phyloP scores from a whole-genome alignment of 495 filamentous ascomycete species.

The Aspergillus incahuasiensis region DNA sequence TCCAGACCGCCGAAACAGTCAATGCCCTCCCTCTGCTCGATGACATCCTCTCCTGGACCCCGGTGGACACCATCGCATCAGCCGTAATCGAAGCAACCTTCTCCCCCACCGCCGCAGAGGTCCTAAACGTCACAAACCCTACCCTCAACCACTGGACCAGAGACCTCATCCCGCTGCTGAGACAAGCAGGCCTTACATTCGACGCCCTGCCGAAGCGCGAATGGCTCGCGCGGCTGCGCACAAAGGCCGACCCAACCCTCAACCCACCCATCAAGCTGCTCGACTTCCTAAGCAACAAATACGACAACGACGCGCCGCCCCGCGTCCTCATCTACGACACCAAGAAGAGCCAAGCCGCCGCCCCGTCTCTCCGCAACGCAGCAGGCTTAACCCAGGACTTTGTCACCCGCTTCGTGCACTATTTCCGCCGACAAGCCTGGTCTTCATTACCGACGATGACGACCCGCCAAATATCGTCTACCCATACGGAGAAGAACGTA shows the following conservation, averaged over 20 bases:
- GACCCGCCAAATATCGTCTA: too few species aligned
- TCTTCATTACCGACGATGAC: too few species aligned
- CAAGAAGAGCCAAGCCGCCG: conserved; percentile 17
- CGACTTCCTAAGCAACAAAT: conserved; percentile 43
- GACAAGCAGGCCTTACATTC: conserved; percentile 38
- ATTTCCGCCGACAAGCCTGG: conserved; percentile 20
- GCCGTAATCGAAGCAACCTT: conserved; percentile 28
- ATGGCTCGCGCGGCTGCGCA: conserved; percentile 44
- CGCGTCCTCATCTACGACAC: conserved; percentile 24
- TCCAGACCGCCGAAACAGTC: conserved; percentile 42
- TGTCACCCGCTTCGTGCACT: conserved; percentile 13
- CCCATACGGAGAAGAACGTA: too few species aligned
- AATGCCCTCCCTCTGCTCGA: conserved; percentile 50
- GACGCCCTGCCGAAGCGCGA: conserved; percentile 34
- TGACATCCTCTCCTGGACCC: conserved; percentile 53
- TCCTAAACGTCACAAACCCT: conserved; percentile 43
- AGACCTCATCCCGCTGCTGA: conserved; percentile 44
- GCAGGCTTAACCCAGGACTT: conserved; percentile 10
- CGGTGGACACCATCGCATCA: conserved; percentile 53
- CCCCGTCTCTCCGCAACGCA: conserved; percentile 16
- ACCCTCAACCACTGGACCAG: conserved; percentile 46
- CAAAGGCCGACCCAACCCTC: conserved; percentile 30
- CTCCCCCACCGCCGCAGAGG: conserved; percentile 10
- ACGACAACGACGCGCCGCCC: conserved; percentile 29
- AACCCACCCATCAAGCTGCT: conserved; percentile 46